Conservation (phyloP, 2,329 filamentous ascomycete species). For the Fusarium sp. region DNA sequence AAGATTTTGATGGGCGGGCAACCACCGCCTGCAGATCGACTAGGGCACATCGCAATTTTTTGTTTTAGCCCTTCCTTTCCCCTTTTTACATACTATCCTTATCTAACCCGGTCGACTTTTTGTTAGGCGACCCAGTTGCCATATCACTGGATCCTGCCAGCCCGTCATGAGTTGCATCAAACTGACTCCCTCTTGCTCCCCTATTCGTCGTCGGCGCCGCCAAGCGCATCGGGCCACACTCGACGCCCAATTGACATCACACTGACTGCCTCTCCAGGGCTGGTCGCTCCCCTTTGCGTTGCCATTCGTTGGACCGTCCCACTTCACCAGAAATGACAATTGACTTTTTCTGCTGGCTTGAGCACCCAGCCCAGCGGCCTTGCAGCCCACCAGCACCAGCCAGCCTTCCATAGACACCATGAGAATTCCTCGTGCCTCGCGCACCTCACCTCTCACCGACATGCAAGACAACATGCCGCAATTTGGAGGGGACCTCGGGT, state of each 20-base stretch:
- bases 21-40: neutral
- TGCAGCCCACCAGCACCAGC: neutral
- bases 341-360: constrained; percentile 14
- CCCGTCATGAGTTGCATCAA: constrained; percentile 22
- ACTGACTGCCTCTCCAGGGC: constrained; percentile 28
- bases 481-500: constrained; percentile 18
- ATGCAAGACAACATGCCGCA: constrained; percentile 14
- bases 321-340: constrained; percentile 24
- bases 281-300: constrained; percentile 11
- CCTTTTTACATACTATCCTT: constrained; percentile 10
- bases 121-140: constrained; percentile 7
- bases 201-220: constrained; percentile 33
- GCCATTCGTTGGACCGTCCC: constrained; percentile 29
- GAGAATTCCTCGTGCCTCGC: constrained; percentile 14
- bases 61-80: neutral
- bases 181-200: constrained; percentile 30
- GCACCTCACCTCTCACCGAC: constrained; percentile 28
- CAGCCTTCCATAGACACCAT: constrained; percentile 1
- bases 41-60: constrained; percentile 17
- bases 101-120: constrained; percentile 2
- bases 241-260: constrained; percentile 42
- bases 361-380: constrained; percentile 3
- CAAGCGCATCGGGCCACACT: constrained; percentile 32
- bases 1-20: constrained; percentile 26
- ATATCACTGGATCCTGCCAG: constrained; percentile 10